Conservation (phyloP, 2,329 filamentous ascomycete genomes). For the Penicillium occitanis region DNA sequence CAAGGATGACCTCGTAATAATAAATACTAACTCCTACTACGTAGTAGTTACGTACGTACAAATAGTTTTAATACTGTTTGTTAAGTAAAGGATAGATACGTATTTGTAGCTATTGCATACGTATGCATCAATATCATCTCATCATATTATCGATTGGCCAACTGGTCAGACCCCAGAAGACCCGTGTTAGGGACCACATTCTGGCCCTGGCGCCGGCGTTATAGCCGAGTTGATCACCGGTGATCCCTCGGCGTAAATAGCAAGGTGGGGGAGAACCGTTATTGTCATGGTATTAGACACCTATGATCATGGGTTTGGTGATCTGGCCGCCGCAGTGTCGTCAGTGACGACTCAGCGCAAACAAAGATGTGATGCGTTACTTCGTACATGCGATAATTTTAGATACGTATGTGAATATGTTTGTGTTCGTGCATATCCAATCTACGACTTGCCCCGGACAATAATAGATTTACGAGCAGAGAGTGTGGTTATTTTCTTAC, state of each 20-base stretch:
- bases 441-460: background rate
- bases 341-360: background rate
- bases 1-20: constrained; percentile 2
- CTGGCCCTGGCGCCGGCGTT: constrained; percentile 6
- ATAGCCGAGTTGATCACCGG: constrained; percentile 6
- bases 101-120: background rate
- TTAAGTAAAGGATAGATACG: background rate
- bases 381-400: background rate
- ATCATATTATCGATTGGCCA: background rate
- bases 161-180: background rate
- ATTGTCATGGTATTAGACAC: background rate
- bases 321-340: background rate
- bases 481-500: background rate
- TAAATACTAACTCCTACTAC: background rate
- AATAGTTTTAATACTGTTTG: background rate
- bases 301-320: background rate
- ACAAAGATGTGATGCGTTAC: background rate
- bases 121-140: background rate
- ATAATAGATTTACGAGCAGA: background rate
- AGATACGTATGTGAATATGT: background rate
- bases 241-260: constrained; percentile 1
- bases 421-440: background rate
- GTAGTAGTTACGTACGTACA: too few species aligned
- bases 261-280: background rate
- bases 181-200: background rate